phyloP scores from a whole-genome alignment of 306 rosid genomes.

The Cucumis sativus region Cucumber_9930_V3 NC_026661.2:17931001-17931500 shows the following conservation, averaged over 20 bases:
- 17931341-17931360: not conserved
- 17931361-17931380: not conserved
- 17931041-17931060: not conserved
- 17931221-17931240: not conserved
- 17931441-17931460: not conserved
- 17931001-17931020: not conserved
- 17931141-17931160: constrained; percentile 70
- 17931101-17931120: not conserved
- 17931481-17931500: not conserved
- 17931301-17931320: not conserved
- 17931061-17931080: not conserved
- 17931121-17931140: not conserved
- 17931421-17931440: not conserved
- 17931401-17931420: not conserved
- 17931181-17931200: constrained; percentile 60
- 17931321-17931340: not conserved
- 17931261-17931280: not conserved
- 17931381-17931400: not conserved
- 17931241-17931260: not conserved
- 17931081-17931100: not conserved
- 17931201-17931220: constrained; percentile 88
- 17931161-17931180: constrained; percentile 89
- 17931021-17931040: not conserved
- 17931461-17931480: not conserved
- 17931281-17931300: too few relatives aligned